Evolutionary conservation across 495 filamentous ascomycete genomes (phyloP), one percentile per base, ranked within the genome.

Genomic region (Neurospora sp.): DNA sequence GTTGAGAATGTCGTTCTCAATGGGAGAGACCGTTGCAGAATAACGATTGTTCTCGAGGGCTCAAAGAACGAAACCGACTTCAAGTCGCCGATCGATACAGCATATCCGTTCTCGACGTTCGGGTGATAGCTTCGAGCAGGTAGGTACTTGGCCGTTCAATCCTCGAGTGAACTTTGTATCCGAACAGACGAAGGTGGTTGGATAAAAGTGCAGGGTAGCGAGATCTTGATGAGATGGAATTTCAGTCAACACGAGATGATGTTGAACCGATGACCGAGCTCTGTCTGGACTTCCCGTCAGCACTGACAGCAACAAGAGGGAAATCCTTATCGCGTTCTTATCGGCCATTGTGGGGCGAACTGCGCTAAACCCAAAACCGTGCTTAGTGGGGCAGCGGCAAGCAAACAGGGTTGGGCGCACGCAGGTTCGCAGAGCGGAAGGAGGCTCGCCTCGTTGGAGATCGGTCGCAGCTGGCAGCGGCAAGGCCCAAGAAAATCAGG

Each of bases 401-500:
- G 22, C 12, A 31, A 31, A 31, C 27, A 61, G 53, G 27, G 1
- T 35, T 61, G 53, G 53, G 53, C 53, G 53, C 22, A 35, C 48
- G 48, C 48, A 61, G 20, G 48, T 61, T 61, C 53, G 12, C 53
- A 53, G 53, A 14, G 48, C 22, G 22, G 48, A 61, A 61, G 12
- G 22, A 16, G 48, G 22, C 48, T 61, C 48, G 48, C 48, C 48
- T 61, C 22, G 48, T 61, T 35, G 44, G n/a, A 1, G 44, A 48
- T 48, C n/a, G 8, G 53, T 61, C 53, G 27, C 53, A 61, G 53
- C 53, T 61, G 53, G 53, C 53, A 75, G 68, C 53, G 70, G 38
- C 72, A 75, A 75, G 69, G 72, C 59, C 70, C 78, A 80, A 76
- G 73, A 80, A 80, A 78, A 37, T 7, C 3, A 53, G 45, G 45